A percentile compares a stretch with the other conserved stretches of the same genome.
These are phyloP conservation scores for Skeletonema grethae DNA, from an alignment of 108 stramenopile species.

Conservation along the genomic window DNA sequence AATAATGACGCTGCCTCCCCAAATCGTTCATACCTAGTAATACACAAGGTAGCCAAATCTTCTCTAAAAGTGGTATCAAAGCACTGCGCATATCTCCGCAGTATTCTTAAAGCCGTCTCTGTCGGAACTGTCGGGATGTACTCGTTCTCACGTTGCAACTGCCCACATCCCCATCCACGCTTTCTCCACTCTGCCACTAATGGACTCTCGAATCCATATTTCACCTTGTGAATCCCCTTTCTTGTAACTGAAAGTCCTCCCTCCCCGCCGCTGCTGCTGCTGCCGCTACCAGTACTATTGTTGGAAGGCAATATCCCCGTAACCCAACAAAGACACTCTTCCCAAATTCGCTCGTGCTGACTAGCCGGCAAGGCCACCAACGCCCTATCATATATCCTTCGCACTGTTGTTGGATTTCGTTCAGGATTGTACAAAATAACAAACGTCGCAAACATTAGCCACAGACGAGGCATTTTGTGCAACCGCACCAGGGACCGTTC, in stretches of 20 bases:
- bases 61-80: constrained; percentile 44
- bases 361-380: constrained; percentile 93
- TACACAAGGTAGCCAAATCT: constrained; percentile 42
- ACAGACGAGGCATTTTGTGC: constrained; percentile 92
- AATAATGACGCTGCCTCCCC: constrained; percentile 91
- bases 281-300: not conserved
- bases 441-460: constrained; percentile 79
- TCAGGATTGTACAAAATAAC: constrained; percentile 27
- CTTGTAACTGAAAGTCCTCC: constrained; percentile 1
- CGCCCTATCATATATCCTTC: constrained; percentile 89
- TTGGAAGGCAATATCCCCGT: constrained; percentile 61
- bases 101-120: constrained; percentile 43
- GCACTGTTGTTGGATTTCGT: constrained; percentile 52
- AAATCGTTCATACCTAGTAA: constrained; percentile 50
- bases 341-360: constrained; percentile 93
- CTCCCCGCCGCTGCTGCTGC: not conserved
- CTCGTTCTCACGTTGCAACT: not conserved
- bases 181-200: constrained; percentile 35
- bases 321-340: constrained; percentile 69
- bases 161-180: constrained; percentile 41
- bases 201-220: constrained; percentile 46
- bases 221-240: constrained; percentile 42
- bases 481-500: constrained; percentile 84
- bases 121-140: constrained; percentile 37
- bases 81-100: constrained; percentile 48